These are phyloP conservation scores for Hymenoscyphus scutula DNA, from an alignment of 2,329 filamentous ascomycete genomes.

Conservation along the genomic window DNA sequence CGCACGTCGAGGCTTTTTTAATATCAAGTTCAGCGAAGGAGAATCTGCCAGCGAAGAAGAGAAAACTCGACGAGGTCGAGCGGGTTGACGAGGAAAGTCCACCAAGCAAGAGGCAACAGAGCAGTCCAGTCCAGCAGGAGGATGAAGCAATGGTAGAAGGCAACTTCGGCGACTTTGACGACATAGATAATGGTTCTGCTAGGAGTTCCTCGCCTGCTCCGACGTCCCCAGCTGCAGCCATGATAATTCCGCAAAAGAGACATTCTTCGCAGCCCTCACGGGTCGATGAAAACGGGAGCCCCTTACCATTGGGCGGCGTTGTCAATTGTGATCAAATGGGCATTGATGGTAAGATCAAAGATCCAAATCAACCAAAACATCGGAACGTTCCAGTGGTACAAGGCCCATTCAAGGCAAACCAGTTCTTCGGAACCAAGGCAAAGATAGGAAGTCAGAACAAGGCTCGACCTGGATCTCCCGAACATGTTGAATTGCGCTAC, in stretches of 20 bases:
- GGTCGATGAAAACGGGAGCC: constrained; percentile 28
- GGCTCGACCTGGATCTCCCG: constrained; percentile 26
- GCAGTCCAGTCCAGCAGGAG: constrained; percentile 2
- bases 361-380: not conserved
- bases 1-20: not conserved
- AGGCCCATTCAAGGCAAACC: not conserved
- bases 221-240: not conserved
- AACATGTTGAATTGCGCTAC: constrained; percentile 26
- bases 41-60: constrained; percentile 5
- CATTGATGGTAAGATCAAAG: not conserved
- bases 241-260: not conserved
- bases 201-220: not conserved
- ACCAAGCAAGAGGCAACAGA: constrained; percentile 15
- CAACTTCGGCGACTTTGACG: not conserved
- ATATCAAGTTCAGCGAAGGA: not conserved
- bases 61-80: constrained; percentile 13
- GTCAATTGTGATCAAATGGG: not conserved
- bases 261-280: constrained; percentile 19
- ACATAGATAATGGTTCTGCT: not conserved
- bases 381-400: not conserved
- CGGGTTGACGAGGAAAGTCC: not conserved
- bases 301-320: constrained; percentile 8
- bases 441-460: constrained; percentile 26
- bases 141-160: not conserved
- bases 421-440: constrained; percentile 26